Percentiles rank a stretch among this genome's conserved stretches.
Conservation (phyloP, 345 rosid genomes). For the Brassica juncea region DNA sequence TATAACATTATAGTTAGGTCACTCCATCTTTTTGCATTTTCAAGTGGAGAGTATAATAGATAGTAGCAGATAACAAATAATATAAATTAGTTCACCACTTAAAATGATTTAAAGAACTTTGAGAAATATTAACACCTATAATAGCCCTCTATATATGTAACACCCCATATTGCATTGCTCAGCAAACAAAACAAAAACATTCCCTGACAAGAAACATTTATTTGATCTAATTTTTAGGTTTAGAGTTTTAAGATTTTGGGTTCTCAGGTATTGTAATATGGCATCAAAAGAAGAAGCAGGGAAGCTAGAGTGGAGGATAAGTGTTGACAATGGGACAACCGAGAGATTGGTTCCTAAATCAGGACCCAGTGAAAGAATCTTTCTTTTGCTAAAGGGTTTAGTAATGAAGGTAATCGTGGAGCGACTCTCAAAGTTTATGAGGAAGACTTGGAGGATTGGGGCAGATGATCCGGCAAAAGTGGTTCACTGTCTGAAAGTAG, state of each 20-base stretch:
- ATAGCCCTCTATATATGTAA: constrained; percentile 26
- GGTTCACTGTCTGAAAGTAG: constrained; percentile 68
- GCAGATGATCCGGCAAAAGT: constrained; percentile 67
- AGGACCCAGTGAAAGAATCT: constrained; percentile 28
- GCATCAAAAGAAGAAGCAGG: constrained; percentile 40
- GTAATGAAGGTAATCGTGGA: constrained; percentile 32
- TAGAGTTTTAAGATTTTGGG: background rate
- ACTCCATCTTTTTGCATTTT: constrained; percentile 12
- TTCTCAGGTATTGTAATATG: constrained; percentile 25
- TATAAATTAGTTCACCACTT: constrained; percentile 22
- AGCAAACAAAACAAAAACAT: constrained; percentile 12
- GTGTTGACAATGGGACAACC: constrained; percentile 43
- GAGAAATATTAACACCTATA: background rate
- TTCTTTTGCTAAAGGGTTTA: constrained; percentile 38
- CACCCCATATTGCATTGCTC: constrained; percentile 27
- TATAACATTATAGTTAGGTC: constrained; percentile 27
- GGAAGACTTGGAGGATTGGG: constrained; percentile 60
- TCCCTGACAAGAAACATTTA: background rate
- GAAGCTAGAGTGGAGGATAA: constrained; percentile 64
- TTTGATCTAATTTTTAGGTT: background rate
- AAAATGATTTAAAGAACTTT: constrained; percentile 20
- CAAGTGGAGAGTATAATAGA: constrained; percentile 22
- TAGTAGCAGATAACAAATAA: constrained; percentile 5
- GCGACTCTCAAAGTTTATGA: constrained; percentile 39
- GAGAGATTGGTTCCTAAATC: constrained; percentile 41